These are phyloP conservation scores for Talaromyces amestolkiae DNA, from an alignment of 2,329 filamentous ascomycete species.

Conservation along the genomic window DNA sequence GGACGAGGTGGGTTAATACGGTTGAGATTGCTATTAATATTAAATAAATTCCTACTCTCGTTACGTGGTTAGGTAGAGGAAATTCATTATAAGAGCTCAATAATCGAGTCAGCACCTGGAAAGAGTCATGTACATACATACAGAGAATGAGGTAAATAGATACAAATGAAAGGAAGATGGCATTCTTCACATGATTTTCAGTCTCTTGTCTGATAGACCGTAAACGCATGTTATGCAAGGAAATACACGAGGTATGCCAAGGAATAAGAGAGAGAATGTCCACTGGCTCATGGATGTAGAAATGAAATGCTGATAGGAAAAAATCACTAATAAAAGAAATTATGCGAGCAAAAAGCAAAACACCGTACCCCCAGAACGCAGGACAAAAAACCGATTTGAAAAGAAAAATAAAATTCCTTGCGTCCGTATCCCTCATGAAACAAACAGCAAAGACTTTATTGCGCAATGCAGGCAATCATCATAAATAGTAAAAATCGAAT, in stretches of 20 bases:
- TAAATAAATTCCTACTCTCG: conserved; percentile 31
- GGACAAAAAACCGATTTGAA: conserved; percentile 20
- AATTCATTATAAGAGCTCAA: neutral
- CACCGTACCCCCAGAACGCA: conserved; percentile 23
- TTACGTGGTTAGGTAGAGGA: neutral
- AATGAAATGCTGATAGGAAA: neutral
- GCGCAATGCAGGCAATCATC: conserved; percentile 10
- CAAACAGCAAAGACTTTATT: conserved; percentile 5
- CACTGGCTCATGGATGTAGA: neutral
- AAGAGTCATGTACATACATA: conserved; percentile 12
- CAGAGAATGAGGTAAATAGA: neutral
- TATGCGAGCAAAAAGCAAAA: conserved; percentile 22
- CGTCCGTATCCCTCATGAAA: conserved; percentile 10
- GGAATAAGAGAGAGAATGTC: neutral
- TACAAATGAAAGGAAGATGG: conserved; percentile 7
- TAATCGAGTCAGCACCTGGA: neutral
- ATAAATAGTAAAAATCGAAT: neutral
- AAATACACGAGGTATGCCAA: neutral
- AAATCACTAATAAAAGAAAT: conserved; percentile 17
- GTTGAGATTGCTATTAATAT: conserved; percentile 46
- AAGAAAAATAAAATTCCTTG: conserved; percentile 22
- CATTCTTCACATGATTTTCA: neutral
- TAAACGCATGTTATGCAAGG: neutral
- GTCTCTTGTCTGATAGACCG: neutral
- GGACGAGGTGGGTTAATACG: conserved; percentile 48